Evolutionary conservation across 768 basidiomycete genomes (phyloP).

Genomic region (Termitomyces sp.): DNA sequence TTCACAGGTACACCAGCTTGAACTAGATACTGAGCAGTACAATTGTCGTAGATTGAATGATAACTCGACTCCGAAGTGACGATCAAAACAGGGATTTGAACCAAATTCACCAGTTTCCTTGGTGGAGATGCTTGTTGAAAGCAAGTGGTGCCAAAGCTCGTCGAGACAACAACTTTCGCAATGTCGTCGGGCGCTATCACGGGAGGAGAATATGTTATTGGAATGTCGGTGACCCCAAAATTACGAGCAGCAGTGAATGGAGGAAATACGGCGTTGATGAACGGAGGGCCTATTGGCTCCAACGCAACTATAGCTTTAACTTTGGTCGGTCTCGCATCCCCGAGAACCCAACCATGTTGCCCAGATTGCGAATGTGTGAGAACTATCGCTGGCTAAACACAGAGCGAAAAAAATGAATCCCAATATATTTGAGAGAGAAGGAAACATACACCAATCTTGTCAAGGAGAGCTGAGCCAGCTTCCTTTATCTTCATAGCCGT

Average conservation of each 20-base stretch:
- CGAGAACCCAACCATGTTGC: slow-evolving; percentile 42
- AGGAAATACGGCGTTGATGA: slow-evolving; percentile 33
- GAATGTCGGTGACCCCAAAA: slow-evolving; percentile 44
- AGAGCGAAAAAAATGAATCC: not conserved
- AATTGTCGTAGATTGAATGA: slow-evolving; percentile 43
- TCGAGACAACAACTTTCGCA: slow-evolving; percentile 18
- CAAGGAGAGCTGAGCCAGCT: slow-evolving; percentile 37
- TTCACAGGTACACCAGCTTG: slow-evolving; percentile 41
- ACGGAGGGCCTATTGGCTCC: slow-evolving; percentile 48
- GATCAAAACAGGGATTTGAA: slow-evolving; percentile 37
- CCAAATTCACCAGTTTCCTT: slow-evolving; percentile 34
- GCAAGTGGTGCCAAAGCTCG: slow-evolving; percentile 28
- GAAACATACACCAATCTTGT: slow-evolving; percentile 39
- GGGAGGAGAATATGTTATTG: slow-evolving; percentile 37
- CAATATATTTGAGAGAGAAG: not conserved
- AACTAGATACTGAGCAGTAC: slow-evolving; percentile 35
- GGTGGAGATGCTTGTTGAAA: slow-evolving; percentile 38
- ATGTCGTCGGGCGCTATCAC: slow-evolving; percentile 33
- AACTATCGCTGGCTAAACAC: slow-evolving; percentile 41
- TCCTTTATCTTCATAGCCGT: slow-evolving; percentile 31
- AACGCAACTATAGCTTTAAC: slow-evolving; percentile 43
- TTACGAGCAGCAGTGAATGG: slow-evolving; percentile 30
- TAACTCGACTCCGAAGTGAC: slow-evolving; percentile 47
- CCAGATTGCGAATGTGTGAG: slow-evolving; percentile 49
- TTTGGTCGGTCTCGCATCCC: slow-evolving; percentile 35